Percentiles rank a stretch among this genome's conserved stretches.
phyloP scores from a whole-genome alignment of 768 basidiomycete species.

The Phylloporus sp. region DNA sequence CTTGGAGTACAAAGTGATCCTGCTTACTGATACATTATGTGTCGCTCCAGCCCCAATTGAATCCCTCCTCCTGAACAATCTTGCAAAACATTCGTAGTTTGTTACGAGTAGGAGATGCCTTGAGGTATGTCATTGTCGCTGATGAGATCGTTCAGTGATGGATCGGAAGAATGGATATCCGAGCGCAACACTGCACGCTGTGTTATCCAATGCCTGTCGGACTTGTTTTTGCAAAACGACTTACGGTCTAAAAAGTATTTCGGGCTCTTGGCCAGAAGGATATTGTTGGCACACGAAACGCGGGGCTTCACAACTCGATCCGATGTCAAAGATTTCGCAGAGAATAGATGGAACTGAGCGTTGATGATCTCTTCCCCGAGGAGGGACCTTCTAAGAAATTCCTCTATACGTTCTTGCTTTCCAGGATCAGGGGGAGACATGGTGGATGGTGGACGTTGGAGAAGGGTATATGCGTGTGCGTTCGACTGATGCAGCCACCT shows the following conservation, averaged over 20 bases:
- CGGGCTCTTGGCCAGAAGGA: slow-evolving; percentile 22
- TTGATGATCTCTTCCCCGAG: too few species aligned
- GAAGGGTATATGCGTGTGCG: not conserved
- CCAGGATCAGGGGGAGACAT: slow-evolving; percentile 7
- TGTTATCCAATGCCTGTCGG: not conserved
- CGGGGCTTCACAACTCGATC: slow-evolving; percentile 15
- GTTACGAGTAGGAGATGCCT: too few species aligned
- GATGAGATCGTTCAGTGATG: slow-evolving; percentile 11
- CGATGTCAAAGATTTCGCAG: slow-evolving; percentile 3
- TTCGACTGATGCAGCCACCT: not conserved
- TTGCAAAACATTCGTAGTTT: too few species aligned
- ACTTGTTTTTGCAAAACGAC: not conserved
- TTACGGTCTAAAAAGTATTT: slow-evolving; percentile 26
- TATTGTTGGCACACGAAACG: slow-evolving; percentile 27
- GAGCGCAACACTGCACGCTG: slow-evolving; percentile 10
- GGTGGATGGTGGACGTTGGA: not conserved
- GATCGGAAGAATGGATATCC: slow-evolving; percentile 3
- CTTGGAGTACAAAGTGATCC: too few species aligned
- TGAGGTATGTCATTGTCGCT: slow-evolving; percentile 6
- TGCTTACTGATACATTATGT: too few species aligned
- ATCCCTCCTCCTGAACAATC: too few species aligned
- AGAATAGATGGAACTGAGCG: slow-evolving; percentile 31
- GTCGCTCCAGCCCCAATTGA: too few species aligned
- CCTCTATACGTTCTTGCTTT: too few species aligned
- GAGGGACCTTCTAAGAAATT: too few species aligned